Percentiles rank a stretch among this genome's conserved stretches.
phyloP scores from a whole-genome alignment of 176 grass and related monocot genomes.

The Thinopyrum elongatum region DNA sequence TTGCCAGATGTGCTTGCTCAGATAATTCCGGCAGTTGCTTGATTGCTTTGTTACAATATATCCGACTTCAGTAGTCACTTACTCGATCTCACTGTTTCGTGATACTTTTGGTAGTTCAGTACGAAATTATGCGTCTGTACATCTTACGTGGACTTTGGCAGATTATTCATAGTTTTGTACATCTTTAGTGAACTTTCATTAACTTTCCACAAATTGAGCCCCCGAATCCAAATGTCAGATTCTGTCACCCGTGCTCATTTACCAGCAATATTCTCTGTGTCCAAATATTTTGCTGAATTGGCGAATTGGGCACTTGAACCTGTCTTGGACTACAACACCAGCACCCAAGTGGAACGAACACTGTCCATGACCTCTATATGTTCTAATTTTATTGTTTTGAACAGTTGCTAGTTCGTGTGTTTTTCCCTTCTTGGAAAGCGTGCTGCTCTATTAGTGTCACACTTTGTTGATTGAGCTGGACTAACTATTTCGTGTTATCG shows the following conservation, averaged over 20 bases:
- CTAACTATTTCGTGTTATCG: background rate
- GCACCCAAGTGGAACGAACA: background rate
- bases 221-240: background rate
- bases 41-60: background rate
- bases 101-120: background rate
- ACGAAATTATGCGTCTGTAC: background rate
- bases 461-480: background rate
- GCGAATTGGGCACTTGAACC: too few relatives aligned
- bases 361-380: background rate
- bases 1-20: background rate
- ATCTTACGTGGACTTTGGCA: background rate
- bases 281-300: conserved; percentile 3
- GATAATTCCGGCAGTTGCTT: background rate
- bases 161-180: background rate
- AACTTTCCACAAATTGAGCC: background rate
- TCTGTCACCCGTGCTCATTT: background rate
- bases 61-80: background rate
- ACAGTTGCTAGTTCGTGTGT: background rate
- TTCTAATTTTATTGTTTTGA: background rate
- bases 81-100: background rate
- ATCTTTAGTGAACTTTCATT: background rate
- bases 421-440: background rate
- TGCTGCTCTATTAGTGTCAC: background rate
- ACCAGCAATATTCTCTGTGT: background rate
- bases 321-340: too few relatives aligned